Evolutionary conservation across 169 alveolate genomes (phyloP), one percentile per base, ranked within the genome.

Genomic region (Eimeria maxima): DNA sequence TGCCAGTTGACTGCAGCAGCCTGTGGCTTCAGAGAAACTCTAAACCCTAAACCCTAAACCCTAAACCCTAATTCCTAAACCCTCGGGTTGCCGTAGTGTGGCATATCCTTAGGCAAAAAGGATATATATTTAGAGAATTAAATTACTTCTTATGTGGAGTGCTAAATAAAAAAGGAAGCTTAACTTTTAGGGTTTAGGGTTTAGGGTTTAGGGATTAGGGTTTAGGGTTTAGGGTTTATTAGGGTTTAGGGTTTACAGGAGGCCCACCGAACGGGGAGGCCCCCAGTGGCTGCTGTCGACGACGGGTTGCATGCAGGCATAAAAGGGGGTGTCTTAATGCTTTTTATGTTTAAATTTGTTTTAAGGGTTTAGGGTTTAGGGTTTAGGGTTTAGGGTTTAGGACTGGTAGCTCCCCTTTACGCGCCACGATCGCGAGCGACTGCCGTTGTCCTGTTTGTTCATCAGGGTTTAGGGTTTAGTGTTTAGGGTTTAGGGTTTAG

Each of bases 401-500:
- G 5, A 11, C 13, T 27, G 10, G 6, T 65, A 5, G 74, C 20
- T 65, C 8, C 74, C 27, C 20, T 65, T 65, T 5, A 22, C 29
- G 74, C 33, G 74, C 74, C 24, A 65, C 24, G 6, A 8, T 8
- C 6, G 20, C 24, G 33, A 65, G 16, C 38, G 83, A 44, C 45
- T 18, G 50, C 16, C 50, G 5, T n/a, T 73, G 50, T 16, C 22
- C 84, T 0, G 20, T 73, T 27, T n/a, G 29, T 45, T 4, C 2
- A 10, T 20, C 53, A 73, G 50, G 84, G 84, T 2, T 11, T 11
- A 73, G 84, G 84, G 84, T 73, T 73, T 73, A 73, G 84, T 45
- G 84, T 73, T 73, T 27, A 73, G 45, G 38, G 44, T 73, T 73
- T 73, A 73, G 83, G 84, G 53, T 73, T 73, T 73, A 73, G 84